These are phyloP conservation scores for Tausonia pullulans DNA, from an alignment of 1,284 basidiomycete genomes.

Conservation along the genomic window DNA sequence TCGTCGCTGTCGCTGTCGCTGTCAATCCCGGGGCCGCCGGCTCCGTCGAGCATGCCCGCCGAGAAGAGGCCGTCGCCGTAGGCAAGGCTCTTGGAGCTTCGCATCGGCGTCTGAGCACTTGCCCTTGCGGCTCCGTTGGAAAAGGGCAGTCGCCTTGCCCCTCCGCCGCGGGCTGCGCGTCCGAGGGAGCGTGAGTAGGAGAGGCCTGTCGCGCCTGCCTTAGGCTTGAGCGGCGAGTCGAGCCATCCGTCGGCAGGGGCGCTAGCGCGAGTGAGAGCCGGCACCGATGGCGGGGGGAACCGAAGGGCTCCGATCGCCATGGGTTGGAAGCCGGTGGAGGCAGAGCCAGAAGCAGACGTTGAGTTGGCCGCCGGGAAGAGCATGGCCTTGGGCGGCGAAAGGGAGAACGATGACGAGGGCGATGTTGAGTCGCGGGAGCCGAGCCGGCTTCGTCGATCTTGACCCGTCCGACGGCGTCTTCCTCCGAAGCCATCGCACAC, in stretches of 20 bases:
- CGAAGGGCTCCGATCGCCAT: background rate
- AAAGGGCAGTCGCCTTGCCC: background rate
- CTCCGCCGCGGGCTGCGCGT: background rate
- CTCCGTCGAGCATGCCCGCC: background rate
- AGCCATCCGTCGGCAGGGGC: too few species aligned
- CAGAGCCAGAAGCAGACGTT: background rate
- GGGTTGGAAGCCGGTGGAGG: background rate
- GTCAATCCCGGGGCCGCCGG: background rate
- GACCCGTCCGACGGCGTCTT: too few species aligned
- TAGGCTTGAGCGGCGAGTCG: background rate
- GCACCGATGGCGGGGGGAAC: background rate
- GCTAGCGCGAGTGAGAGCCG: background rate
- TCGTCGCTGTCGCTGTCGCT: background rate
- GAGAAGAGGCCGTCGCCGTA: constrained; percentile 1
- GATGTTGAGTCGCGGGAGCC: too few species aligned
- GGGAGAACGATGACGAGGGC: background rate
- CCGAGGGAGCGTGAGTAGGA: constrained; percentile 7
- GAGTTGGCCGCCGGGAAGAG: background rate
- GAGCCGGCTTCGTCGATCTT: too few species aligned
- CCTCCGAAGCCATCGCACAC: too few species aligned
- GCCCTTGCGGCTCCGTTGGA: background rate
- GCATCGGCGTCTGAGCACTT: background rate
- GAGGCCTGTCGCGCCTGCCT: background rate
- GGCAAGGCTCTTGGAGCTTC: background rate
- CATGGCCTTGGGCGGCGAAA: background rate